Base-by-base conservation (phyloP, 495 filamentous ascomycete genomes). In the Rusavskia elegans region DNA sequence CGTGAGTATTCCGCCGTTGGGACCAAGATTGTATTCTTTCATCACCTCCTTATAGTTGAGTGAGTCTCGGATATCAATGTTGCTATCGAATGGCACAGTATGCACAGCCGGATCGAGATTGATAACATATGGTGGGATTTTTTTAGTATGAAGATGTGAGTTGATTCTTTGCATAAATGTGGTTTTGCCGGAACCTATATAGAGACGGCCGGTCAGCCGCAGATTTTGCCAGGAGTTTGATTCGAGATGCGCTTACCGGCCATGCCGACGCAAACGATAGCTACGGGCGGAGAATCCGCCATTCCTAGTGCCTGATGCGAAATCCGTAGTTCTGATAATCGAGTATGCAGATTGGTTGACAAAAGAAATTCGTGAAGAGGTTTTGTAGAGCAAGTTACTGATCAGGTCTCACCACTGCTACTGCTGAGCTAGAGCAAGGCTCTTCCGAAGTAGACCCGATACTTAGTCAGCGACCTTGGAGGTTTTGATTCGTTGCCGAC, bases 11-110 rank as follows among this genome's bases (percentile, higher is more conserved):
- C 89, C 92, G 35, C 92, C 92, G 70, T 98, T 98, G 5, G 92
- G 92, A 0, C 92, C 92, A 0, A 99, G 79, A 61, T 95, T 95
- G 74, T 97, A 97, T 63, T 95, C 86, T 66, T 86, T 87, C 92
- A 99, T 99, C 56, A 99, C 92, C 66, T 99, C 90, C 66, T 95
- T 93, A 76, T 99, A 99, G 71, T 99, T 95, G 62, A 99, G 87
- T 27, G 83, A 89, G 67, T 99, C 93, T 53, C 93, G 87, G 60
- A 99, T 99, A 66, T 99, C 92, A 71, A 99, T 96, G 68, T 99
- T 97, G 69, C 80, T 80, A 54, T 94, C 87, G 66, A 96, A 99
- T n/a, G 92, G 93, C n/a, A 96, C 83, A 53, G 80, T 84, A 53
- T 84, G 79, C 29, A 99, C 90, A 37, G 93, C 92, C 6, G 92